Conservation (phyloP, 2,329 filamentous ascomycete genomes). For the Phaeosphaeriaceae sp. region DNA sequence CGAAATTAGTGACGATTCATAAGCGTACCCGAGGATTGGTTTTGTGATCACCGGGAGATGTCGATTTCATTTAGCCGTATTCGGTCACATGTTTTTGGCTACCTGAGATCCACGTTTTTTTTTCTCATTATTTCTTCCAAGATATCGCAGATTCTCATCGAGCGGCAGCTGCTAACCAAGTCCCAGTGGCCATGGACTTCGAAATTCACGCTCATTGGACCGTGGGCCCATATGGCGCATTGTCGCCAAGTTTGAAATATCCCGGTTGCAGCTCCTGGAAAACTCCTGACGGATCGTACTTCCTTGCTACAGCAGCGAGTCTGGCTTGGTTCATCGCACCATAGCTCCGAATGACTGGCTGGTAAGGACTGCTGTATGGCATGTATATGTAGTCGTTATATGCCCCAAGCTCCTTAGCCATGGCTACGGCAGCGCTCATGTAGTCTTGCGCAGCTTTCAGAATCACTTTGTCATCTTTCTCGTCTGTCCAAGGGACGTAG, state of each 20-base stretch:
- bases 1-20: neutral
- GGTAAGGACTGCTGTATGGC: slow-evolving; percentile 54
- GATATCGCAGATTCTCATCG: no score
- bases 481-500: slow-evolving; percentile 25
- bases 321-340: slow-evolving; percentile 43
- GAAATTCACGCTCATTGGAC: neutral
- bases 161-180: no score
- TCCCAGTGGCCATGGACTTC: neutral
- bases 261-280: slow-evolving; percentile 17
- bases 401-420: slow-evolving; percentile 10
- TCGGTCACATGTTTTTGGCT: no score
- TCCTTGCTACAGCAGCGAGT: slow-evolving; percentile 9
- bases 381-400: slow-evolving; percentile 47
- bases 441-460: slow-evolving; percentile 20
- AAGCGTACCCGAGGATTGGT: neutral
- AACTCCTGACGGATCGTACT: slow-evolving; percentile 15
- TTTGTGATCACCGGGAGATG: neutral
- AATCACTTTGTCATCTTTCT: slow-evolving; percentile 26
- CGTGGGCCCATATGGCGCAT: neutral
- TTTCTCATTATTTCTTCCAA: no score
- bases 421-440: neutral
- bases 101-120: no score
- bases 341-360: slow-evolving; percentile 52
- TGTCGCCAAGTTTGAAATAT: slow-evolving; percentile 15
- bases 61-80: neutral